Evolutionary conservation across 148 eudicot genomes (phyloP).

Genomic region (Spergularia marina): DNA sequence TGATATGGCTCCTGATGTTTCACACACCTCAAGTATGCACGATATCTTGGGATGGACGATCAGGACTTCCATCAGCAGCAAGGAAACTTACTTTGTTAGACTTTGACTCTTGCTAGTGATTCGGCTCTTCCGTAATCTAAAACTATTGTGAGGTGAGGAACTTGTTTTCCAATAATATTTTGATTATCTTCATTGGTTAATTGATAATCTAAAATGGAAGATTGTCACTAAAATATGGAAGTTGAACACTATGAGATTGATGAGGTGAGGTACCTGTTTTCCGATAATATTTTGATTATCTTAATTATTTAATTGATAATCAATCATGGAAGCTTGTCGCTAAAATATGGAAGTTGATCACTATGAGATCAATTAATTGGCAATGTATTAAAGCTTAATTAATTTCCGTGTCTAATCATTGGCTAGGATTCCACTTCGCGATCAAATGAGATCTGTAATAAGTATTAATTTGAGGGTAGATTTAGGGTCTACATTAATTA

Average conservation of each 20-base stretch:
- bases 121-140: neutral
- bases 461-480: conserved; percentile 7
- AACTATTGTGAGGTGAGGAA: neutral
- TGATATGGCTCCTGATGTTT: neutral
- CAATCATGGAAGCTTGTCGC: neutral
- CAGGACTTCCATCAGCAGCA: neutral
- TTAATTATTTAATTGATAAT: neutral
- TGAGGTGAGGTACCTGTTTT: neutral
- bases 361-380: neutral
- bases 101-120: neutral
- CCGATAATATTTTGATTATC: neutral
- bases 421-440: neutral
- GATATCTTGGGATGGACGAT: neutral
- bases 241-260: neutral
- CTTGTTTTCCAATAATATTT: neutral
- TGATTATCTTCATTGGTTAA: too few relatives aligned
- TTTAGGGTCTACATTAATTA: conserved; percentile 9
- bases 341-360: conserved; percentile 3
- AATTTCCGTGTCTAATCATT: neutral
- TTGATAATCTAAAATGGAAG: neutral
- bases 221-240: neutral
- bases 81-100: neutral
- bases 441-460: conserved; percentile 2
- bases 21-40: neutral
- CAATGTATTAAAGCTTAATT: neutral